Conservation (phyloP, 2,329 filamentous ascomycete genomes). For the Mollisiaceae sp. region DNA sequence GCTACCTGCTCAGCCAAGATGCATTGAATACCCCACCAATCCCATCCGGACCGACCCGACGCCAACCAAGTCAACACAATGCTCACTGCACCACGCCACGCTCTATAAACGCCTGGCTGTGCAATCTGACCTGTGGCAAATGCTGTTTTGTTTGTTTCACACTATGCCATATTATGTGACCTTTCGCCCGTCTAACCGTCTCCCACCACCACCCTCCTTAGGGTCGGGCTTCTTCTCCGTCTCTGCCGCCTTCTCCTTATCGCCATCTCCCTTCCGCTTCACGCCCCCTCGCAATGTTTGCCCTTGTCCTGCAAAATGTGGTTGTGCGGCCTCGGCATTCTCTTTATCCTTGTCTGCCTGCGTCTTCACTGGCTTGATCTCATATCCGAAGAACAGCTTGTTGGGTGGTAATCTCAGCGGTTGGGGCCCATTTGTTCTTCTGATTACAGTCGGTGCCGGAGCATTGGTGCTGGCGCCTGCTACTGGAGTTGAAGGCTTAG, state of each 20-base stretch:
- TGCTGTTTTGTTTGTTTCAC: background rate
- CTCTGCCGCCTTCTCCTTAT: slow-evolving; percentile 30
- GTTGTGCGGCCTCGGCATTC: slow-evolving; percentile 66
- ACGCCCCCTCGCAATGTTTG: slow-evolving; percentile 74
- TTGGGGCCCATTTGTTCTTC: slow-evolving; percentile 77
- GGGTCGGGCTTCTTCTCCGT: slow-evolving; percentile 34
- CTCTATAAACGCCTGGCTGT: slow-evolving; percentile 9
- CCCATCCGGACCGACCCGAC: background rate
- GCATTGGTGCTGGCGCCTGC: slow-evolving; percentile 55
- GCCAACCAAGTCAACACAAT: background rate
- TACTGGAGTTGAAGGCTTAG: slow-evolving; percentile 75
- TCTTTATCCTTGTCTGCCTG: slow-evolving; percentile 73
- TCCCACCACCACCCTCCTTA: slow-evolving; percentile 20
- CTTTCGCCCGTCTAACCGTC: slow-evolving; percentile 34
- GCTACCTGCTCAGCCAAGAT: background rate
- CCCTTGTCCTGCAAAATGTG: slow-evolving; percentile 83
- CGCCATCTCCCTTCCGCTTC: slow-evolving; percentile 66
- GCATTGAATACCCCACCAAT: background rate
- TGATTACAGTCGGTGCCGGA: slow-evolving; percentile 43
- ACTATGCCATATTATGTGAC: slow-evolving; percentile 9
- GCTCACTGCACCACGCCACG: background rate
- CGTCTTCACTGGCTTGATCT: slow-evolving; percentile 86
- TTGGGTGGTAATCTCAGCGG: slow-evolving; percentile 84
- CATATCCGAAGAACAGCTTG: slow-evolving; percentile 96
- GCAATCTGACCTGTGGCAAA: background rate